Base-by-base conservation (phyloP, 768 basidiomycete species). In the Glaciozyma martinii region DNA sequence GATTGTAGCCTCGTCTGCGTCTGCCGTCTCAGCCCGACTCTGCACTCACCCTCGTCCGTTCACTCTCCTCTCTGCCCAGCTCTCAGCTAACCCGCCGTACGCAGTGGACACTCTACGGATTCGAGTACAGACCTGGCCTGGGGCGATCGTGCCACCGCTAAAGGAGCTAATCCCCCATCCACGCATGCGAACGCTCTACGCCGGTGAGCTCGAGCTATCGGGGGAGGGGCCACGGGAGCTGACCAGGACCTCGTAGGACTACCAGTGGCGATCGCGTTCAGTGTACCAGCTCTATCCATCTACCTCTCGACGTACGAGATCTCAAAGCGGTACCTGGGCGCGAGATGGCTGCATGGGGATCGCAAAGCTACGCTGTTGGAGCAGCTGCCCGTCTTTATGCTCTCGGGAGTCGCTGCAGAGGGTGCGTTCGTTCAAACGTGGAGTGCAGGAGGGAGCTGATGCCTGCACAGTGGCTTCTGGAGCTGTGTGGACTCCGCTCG, bases 21-120 rank as follows among this genome's bases (percentile, higher is more conserved):
- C 60, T 0, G 65, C 68, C 23, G 55, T 66, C 27, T 59, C 65
- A 3, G 60, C 65, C 5, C 37, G 68, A 3, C 8, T 66, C 6
- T 49, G 43, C 32, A 63, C 63, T 29, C 72, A 73, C 63, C 72
- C 72, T 59, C 62, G 72, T 72, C 23, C 43, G 65, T 27, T 18
- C 27, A 49, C 43, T 29, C 57, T 25, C 27, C 15, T n/a, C 12
- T 33, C 18, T 13, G 2, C 50, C 2, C 15, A 15, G 0, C 23
- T 9, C 4, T 3, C 19, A 56, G 50, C 42, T 56, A 50, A 67
- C 8, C 7, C 10, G 3, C 0, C 3, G 15, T 0, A 16, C 30
- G 19, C 54, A 73, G 72, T 73, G 42, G 72, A 73, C 42, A 73
- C 72, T 13, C 18, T 69, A 3, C 43, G 72, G 16, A 70, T 73